phyloP scores from a whole-genome alignment of 257 asterid genomes.

The Penstemon newberryi region DNA sequence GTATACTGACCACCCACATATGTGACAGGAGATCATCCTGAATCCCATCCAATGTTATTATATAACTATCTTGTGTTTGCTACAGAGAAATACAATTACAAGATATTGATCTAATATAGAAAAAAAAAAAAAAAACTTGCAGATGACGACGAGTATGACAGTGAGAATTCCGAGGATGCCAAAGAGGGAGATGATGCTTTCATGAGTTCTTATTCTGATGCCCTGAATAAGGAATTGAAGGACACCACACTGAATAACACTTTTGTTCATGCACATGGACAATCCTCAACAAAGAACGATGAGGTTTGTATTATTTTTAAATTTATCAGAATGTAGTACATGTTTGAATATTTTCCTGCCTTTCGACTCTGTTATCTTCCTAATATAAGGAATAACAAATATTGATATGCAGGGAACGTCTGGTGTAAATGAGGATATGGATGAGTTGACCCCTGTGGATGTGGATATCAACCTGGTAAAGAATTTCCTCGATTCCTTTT shows the following conservation, averaged over 20 bases:
- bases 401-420: slow-evolving; percentile 59
- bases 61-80: background rate
- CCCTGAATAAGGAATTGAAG: slow-evolving; percentile 75
- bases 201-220: slow-evolving; percentile 70
- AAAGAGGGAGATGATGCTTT: slow-evolving; percentile 62
- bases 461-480: slow-evolving; percentile 90
- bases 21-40: slow-evolving; percentile 2
- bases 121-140: slow-evolving; percentile 31
- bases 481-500: slow-evolving; percentile 74
- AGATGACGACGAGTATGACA: slow-evolving; percentile 70
- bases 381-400: background rate
- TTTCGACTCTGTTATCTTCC: background rate
- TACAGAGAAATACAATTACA: slow-evolving; percentile 13
- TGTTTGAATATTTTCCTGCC: background rate
- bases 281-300: slow-evolving; percentile 49
- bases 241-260: slow-evolving; percentile 69
- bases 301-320: slow-evolving; percentile 48
- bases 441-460: slow-evolving; percentile 79
- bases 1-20: background rate
- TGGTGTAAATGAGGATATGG: slow-evolving; percentile 53
- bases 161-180: slow-evolving; percentile 48
- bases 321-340: background rate
- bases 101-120: background rate
- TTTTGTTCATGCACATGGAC: slow-evolving; percentile 60
- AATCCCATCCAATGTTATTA: background rate